Conservation (phyloP, 805 yeast species). For the Zygotorulaspora chibaensis region DNA sequence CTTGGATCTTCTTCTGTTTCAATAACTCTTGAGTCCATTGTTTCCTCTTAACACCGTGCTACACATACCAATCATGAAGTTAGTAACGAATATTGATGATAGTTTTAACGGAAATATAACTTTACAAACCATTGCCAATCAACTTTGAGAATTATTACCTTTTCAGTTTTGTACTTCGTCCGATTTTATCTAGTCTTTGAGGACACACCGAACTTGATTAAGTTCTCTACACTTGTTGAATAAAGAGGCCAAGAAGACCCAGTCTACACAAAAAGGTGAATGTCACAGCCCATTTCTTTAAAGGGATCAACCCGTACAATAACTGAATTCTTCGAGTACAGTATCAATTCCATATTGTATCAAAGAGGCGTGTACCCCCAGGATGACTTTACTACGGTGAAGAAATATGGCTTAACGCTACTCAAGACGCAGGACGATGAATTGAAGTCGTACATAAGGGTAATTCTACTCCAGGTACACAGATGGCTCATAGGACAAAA, state of each 20-base stretch:
- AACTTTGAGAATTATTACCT: neutral
- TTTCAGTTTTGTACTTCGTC: neutral
- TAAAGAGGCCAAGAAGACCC: too few relatives aligned
- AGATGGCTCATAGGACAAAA: constrained; percentile 70
- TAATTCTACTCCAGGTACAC: constrained; percentile 64
- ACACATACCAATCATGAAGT: constrained; percentile 16
- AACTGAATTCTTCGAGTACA: constrained; percentile 78
- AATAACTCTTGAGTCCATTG: constrained; percentile 53
- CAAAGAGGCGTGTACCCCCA: constrained; percentile 89
- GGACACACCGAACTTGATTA: neutral
- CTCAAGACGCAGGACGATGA: constrained; percentile 72
- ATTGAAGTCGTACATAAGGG: constrained; percentile 61
- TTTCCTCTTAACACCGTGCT: constrained; percentile 72
- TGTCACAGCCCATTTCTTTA: constrained; percentile 39
- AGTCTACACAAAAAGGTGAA: constrained; percentile 1
- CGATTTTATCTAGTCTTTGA: neutral
- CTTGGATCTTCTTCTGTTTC: constrained; percentile 49
- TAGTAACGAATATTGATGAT: neutral
- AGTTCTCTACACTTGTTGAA: too few relatives aligned
- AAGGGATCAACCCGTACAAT: constrained; percentile 77
- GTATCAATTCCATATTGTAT: constrained; percentile 75
- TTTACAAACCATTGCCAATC: neutral
- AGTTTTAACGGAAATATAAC: neutral
- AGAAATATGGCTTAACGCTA: constrained; percentile 74
- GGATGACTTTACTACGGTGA: constrained; percentile 73